These are phyloP conservation scores for Phytophthora megakarya DNA, from an alignment of 352 stramenopile genomes.

Conservation along the genomic window DNA sequence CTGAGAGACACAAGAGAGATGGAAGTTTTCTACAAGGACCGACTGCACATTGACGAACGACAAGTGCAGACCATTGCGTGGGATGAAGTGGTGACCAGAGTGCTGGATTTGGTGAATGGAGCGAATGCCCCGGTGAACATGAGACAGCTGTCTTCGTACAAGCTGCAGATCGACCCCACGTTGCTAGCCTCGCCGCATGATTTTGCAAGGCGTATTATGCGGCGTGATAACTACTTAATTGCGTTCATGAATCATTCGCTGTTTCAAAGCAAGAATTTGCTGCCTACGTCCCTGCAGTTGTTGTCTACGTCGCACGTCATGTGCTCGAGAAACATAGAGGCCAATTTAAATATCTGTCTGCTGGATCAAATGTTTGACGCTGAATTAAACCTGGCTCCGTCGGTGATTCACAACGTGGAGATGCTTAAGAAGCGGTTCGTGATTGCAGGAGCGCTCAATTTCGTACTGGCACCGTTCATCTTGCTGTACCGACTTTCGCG, in stretches of 20 bases:
- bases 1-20: slow-evolving; percentile 91
- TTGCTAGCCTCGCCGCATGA: slow-evolving; percentile 83
- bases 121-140: slow-evolving; percentile 80
- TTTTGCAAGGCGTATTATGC: slow-evolving; percentile 96
- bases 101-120: slow-evolving; percentile 75
- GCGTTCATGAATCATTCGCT: slow-evolving; percentile 96
- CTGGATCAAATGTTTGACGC: slow-evolving; percentile 97
- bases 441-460: slow-evolving; percentile 93
- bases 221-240: slow-evolving; percentile 98
- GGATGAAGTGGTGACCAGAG: slow-evolving; percentile 89
- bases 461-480: slow-evolving; percentile 97
- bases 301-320: slow-evolving; percentile 78
- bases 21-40: slow-evolving; percentile 91
- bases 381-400: slow-evolving; percentile 78
- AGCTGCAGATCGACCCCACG: slow-evolving; percentile 80
- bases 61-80: slow-evolving; percentile 87
- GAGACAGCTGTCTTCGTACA: slow-evolving; percentile 85
- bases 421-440: slow-evolving; percentile 94
- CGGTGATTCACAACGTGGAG: slow-evolving; percentile 90
- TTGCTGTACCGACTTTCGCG: slow-evolving; percentile 97
- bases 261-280: slow-evolving; percentile 87
- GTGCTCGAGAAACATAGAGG: slow-evolving; percentile 93
- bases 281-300: slow-evolving; percentile 79
- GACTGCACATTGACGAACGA: slow-evolving; percentile 87
- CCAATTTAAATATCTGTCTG: slow-evolving; percentile 95